phyloP scores from a whole-genome alignment of 768 basidiomycete genomes.

The Leccinum rimulosum region DNA sequence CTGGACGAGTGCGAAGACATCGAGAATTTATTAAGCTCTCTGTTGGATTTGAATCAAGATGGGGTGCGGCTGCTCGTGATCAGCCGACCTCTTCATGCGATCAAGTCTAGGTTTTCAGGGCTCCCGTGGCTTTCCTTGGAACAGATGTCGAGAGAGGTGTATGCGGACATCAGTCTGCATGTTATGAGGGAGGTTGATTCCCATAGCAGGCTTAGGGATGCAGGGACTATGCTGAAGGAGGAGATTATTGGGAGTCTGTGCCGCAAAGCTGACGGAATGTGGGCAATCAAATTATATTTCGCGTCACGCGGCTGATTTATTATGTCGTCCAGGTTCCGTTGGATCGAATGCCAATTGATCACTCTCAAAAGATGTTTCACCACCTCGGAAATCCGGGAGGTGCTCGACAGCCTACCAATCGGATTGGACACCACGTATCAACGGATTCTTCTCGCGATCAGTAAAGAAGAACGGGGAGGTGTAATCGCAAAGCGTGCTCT shows the following conservation, averaged over 20 bases:
- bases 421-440: not conserved
- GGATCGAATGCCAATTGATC: not conserved
- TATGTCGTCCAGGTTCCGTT: not conserved
- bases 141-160: not conserved
- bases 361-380: not conserved
- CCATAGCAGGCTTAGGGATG: slow-evolving; percentile 1
- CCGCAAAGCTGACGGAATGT: slow-evolving; percentile 11
- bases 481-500: not conserved
- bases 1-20: slow-evolving; percentile 18
- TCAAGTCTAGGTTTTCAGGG: slow-evolving; percentile 1
- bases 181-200: slow-evolving; percentile 7
- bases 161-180: slow-evolving; percentile 12
- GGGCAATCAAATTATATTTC: not conserved
- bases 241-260: not conserved
- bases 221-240: not conserved
- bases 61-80: slow-evolving; percentile 7
- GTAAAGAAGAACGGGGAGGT: not conserved
- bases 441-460: not conserved
- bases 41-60: not conserved
- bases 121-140: slow-evolving; percentile 9
- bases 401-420: not conserved
- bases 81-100: slow-evolving; percentile 3
- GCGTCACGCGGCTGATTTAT: not conserved
- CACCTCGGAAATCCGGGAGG: not conserved
- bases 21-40: not conserved